These are phyloP conservation scores for Ilyonectria mors-panacis DNA, from an alignment of 2,329 filamentous ascomycete genomes.

Conservation along the genomic window DNA sequence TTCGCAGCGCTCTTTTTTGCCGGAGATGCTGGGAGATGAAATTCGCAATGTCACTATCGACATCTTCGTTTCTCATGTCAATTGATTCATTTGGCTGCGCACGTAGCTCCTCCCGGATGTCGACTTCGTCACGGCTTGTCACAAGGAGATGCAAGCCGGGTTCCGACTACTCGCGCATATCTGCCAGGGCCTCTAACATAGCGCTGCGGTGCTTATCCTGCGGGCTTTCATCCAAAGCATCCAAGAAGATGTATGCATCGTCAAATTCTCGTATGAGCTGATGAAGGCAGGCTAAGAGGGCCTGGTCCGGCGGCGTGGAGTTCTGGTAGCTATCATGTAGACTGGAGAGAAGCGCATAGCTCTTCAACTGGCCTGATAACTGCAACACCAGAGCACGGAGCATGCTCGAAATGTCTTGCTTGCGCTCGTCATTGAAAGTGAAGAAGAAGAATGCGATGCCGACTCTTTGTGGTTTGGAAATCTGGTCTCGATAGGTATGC, in stretches of 20 bases:
- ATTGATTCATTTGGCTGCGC: not conserved
- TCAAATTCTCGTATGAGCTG: conserved; percentile 47
- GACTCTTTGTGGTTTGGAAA: conserved; percentile 35
- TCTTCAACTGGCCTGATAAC: conserved; percentile 47
- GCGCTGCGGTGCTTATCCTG: conserved; percentile 41
- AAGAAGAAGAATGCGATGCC: conserved; percentile 59
- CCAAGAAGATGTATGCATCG: conserved; percentile 53
- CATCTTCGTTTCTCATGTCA: not conserved
- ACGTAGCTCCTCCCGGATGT: conserved; percentile 43
- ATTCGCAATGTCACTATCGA: conserved; percentile 27
- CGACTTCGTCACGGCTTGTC: conserved; percentile 52
- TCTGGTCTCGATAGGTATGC: conserved; percentile 38
- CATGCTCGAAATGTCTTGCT: conserved; percentile 51
- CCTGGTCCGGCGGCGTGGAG: conserved; percentile 36
- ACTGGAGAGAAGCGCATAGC: conserved; percentile 32
- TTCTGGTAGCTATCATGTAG: conserved; percentile 37
- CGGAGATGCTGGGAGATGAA: conserved; percentile 26
- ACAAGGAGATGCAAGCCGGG: conserved; percentile 49
- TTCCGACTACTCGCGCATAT: conserved; percentile 44
- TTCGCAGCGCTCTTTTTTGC: conserved; percentile 17
- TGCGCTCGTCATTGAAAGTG: conserved; percentile 54
- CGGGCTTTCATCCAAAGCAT: conserved; percentile 57
- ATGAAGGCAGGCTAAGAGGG: conserved; percentile 42
- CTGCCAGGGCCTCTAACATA: conserved; percentile 45
- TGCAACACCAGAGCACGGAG: conserved; percentile 54